phyloP scores from a whole-genome alignment of 164 flowering plant species.

The Aristolochia contorta region DNA sequence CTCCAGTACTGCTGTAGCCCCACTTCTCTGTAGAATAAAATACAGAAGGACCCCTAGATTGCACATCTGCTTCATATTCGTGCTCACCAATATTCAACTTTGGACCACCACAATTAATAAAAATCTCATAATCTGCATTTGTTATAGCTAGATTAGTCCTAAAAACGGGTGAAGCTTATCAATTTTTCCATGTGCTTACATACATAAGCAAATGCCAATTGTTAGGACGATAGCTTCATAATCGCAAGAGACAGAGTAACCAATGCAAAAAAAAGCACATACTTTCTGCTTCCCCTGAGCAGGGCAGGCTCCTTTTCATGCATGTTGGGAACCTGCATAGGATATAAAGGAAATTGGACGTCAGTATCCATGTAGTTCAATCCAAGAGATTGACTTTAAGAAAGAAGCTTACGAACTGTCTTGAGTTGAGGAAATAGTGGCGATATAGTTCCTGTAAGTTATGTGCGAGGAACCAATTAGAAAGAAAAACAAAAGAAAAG shows the following conservation, averaged over 20 bases:
- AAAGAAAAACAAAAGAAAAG: neutral
- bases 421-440: slow-evolving; percentile 27
- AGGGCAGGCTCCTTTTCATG: slow-evolving; percentile 55
- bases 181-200: neutral
- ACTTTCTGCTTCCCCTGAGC: slow-evolving; percentile 35
- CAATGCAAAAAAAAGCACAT: slow-evolving; percentile 10
- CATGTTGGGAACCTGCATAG: slow-evolving; percentile 39
- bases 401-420: slow-evolving; percentile 35
- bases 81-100: neutral
- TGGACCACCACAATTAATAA: slow-evolving; percentile 72
- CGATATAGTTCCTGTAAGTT: slow-evolving; percentile 40
- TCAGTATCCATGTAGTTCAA: neutral
- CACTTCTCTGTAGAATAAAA: slow-evolving; percentile 3
- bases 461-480: neutral
- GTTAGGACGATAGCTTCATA: no score
- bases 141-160: neutral
- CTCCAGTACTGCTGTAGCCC: slow-evolving; percentile 17
- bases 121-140: slow-evolving; percentile 48
- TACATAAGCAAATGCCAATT: neutral
- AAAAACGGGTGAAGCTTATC: neutral
- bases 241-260: no score
- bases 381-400: neutral
- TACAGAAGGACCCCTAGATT: slow-evolving; percentile 3
- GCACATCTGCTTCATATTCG: slow-evolving; percentile 5
- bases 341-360: neutral